Evolutionary conservation across 176 grass and related monocot species (phyloP).

Genomic region (Paspalum vaginatum): DNA sequence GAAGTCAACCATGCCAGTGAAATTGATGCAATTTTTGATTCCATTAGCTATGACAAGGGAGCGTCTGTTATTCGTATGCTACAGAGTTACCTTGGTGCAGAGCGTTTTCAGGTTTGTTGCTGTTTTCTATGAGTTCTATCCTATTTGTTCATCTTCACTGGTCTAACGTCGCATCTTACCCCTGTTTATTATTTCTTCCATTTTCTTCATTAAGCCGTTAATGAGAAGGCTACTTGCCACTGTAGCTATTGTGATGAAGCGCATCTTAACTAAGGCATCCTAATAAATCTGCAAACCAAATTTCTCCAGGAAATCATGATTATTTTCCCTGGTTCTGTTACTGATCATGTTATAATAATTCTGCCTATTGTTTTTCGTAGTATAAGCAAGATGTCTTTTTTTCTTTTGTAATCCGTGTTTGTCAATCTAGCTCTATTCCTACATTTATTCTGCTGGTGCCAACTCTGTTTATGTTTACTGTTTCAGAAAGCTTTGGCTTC

Average conservation of each 20-base stretch:
- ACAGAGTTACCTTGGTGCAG: constrained; percentile 82
- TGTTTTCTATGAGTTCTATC: constrained; percentile 28
- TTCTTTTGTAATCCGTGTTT: not conserved
- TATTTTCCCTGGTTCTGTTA: constrained; percentile 25
- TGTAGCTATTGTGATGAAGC: constrained; percentile 5
- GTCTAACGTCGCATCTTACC: constrained; percentile 24
- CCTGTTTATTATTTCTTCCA: constrained; percentile 14
- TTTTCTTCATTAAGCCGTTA: constrained; percentile 21
- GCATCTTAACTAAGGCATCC: not conserved
- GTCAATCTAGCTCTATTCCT: constrained; percentile 14
- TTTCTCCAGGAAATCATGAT: not conserved
- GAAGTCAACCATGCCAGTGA: constrained; percentile 86
- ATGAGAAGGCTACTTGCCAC: not conserved
- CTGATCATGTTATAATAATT: constrained; percentile 4
- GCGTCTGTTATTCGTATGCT: constrained; percentile 91
- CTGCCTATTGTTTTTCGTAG: not conserved
- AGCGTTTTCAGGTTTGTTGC: constrained; percentile 70
- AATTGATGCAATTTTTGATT: constrained; percentile 91
- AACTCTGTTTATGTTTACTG: constrained; percentile 27
- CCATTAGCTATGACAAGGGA: constrained; percentile 91
- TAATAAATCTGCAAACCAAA: not conserved
- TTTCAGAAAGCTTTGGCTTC: constrained; percentile 79
- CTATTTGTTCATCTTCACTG: constrained; percentile 29
- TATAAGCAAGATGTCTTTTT: not conserved
- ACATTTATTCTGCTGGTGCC: not conserved